These are phyloP conservation scores for Cenococcum geophilum DNA, from an alignment of 495 filamentous ascomycete species.

Conservation along the genomic window DNA sequence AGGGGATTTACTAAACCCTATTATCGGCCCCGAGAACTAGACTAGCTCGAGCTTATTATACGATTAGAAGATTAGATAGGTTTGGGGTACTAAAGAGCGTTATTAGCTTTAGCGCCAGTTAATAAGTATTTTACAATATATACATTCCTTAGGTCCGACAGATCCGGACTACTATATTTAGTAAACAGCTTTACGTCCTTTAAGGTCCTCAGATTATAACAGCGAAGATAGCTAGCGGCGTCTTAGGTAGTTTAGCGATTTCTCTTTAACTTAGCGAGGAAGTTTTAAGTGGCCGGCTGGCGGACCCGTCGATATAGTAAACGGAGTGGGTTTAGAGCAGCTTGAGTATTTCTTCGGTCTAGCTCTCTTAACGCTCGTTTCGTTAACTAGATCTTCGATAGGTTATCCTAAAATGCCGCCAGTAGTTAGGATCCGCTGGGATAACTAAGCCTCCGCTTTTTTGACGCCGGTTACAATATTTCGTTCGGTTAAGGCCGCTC, in stretches of 20 bases:
- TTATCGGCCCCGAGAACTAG: too few relatives aligned
- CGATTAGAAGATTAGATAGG: too few relatives aligned
- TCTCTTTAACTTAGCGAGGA: constrained; percentile 19
- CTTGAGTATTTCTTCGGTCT: constrained; percentile 30
- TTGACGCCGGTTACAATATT: too few relatives aligned
- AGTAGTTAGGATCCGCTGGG: too few relatives aligned
- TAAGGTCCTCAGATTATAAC: constrained; percentile 8
- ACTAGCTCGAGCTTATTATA: constrained; percentile 20
- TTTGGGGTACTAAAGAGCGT: too few relatives aligned
- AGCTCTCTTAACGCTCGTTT: constrained; percentile 31
- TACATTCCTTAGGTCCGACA: constrained; percentile 24
- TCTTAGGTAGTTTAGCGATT: constrained; percentile 10
- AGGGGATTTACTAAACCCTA: constrained; percentile 11
- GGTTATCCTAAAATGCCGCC: constrained; percentile 30
- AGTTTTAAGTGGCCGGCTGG: constrained; percentile 23
- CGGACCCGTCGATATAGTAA: constrained; percentile 13
- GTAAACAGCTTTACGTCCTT: constrained; percentile 24
- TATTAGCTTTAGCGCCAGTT: background rate
- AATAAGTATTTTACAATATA: constrained; percentile 6
- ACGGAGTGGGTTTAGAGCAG: constrained; percentile 17
- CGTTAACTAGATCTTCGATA: constrained; percentile 33
- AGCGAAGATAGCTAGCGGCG: constrained; percentile 12
- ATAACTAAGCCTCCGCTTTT: too few relatives aligned
- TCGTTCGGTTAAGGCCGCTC: too few relatives aligned
- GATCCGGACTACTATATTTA: constrained; percentile 23